phyloP scores from a whole-genome alignment of 306 rosid species.

The Myrica gale region DNA sequence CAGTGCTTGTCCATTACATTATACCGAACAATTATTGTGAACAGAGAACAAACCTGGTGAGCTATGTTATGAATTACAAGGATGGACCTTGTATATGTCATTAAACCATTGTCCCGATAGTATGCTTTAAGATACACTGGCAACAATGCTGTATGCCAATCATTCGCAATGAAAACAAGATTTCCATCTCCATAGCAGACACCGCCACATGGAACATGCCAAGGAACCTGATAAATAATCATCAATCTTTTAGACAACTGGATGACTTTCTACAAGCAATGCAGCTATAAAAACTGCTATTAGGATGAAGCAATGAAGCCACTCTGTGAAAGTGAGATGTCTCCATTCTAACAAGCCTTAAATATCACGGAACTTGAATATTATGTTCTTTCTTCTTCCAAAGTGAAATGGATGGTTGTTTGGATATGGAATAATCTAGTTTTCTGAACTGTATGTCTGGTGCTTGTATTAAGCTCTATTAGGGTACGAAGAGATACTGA shows the following conservation, averaged over 20 bases:
- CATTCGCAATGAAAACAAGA: slow-evolving; percentile 90
- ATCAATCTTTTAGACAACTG: not conserved
- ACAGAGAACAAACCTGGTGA: slow-evolving; percentile 67
- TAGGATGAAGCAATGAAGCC: not conserved
- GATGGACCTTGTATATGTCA: slow-evolving; percentile 72
- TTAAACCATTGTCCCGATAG: slow-evolving; percentile 81
- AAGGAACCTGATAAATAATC: slow-evolving; percentile 75
- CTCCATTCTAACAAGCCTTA: no score
- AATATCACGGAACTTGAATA: no score
- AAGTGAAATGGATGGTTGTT: not conserved
- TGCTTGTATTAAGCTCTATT: not conserved
- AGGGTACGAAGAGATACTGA: not conserved
- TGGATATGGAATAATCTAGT: not conserved
- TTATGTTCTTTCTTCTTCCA: slow-evolving; percentile 2
- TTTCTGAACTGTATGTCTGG: not conserved
- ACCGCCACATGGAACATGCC: slow-evolving; percentile 97
- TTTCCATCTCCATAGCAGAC: slow-evolving; percentile 96
- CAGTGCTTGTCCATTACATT: not conserved
- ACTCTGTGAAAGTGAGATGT: not conserved
- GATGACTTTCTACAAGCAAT: not conserved
- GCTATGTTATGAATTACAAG: slow-evolving; percentile 99
- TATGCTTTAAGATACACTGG: slow-evolving; percentile 90
- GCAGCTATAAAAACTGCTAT: not conserved
- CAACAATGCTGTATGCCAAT: slow-evolving; percentile 95
- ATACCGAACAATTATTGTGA: not conserved